Percentiles rank a stretch among this genome's conserved stretches.
Evolutionary conservation across 345 rosid genomes (phyloP).

Genomic region (Cardamine chenopodiifolia): DNA sequence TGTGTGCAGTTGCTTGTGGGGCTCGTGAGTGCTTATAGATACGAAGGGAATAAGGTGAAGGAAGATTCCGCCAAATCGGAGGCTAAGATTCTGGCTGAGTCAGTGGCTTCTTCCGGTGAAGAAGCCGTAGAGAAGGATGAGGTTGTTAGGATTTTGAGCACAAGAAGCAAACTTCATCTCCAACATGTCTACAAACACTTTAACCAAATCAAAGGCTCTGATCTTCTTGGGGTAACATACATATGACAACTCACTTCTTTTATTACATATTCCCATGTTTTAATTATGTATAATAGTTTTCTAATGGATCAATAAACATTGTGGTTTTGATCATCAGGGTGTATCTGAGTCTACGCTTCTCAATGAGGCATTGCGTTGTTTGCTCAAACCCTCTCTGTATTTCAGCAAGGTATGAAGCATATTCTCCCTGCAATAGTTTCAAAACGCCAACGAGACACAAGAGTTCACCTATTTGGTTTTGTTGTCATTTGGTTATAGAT

Average conservation of each 20-base stretch:
- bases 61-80: conserved; percentile 66
- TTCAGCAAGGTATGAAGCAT: conserved; percentile 63
- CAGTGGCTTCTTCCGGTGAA: conserved; percentile 48
- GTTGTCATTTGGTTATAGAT: conserved; percentile 47
- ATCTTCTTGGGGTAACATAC: conserved; percentile 53
- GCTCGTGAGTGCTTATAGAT: conserved; percentile 90
- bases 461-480: neutral
- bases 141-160: conserved; percentile 64
- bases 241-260: neutral
- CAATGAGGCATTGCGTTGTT: conserved; percentile 59
- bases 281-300: neutral
- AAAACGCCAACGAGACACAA: neutral
- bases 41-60: conserved; percentile 69
- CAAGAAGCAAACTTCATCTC: conserved; percentile 85
- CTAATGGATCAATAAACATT: conserved; percentile 4
- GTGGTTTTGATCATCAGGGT: conserved; percentile 53
- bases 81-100: conserved; percentile 53
- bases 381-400: conserved; percentile 61
- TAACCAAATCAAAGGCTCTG: conserved; percentile 52
- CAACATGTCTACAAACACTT: conserved; percentile 53
- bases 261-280: neutral
- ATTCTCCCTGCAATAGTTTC: neutral
- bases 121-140: conserved; percentile 61
- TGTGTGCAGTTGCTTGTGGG: conserved; percentile 72
- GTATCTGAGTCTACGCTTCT: conserved; percentile 47